Evolutionary conservation across 2,329 filamentous ascomycete genomes (phyloP).

Genomic region (Pseudogymnoascus sp.): DNA sequence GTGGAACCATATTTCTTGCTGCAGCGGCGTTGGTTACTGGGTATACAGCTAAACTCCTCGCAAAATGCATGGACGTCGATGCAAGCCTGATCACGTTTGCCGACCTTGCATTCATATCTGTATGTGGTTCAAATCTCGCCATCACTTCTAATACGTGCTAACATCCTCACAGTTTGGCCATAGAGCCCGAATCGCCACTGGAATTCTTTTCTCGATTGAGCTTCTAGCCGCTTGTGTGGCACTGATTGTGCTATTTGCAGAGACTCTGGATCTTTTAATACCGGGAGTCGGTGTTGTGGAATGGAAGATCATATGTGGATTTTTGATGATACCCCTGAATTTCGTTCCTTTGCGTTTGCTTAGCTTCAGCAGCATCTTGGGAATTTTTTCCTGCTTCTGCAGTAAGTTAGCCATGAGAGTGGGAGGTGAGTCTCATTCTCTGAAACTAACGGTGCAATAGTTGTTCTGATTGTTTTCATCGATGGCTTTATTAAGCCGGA

Average conservation of each 20-base stretch:
- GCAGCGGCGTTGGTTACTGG: slow-evolving; percentile 69
- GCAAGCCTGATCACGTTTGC: slow-evolving; percentile 85
- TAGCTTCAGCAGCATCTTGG: slow-evolving; percentile 84
- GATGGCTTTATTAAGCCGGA: slow-evolving; percentile 81
- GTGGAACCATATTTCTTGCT: slow-evolving; percentile 67
- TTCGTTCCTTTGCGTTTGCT: slow-evolving; percentile 77
- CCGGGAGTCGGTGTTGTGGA: slow-evolving; percentile 58
- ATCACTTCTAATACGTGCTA: background rate
- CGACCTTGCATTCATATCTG: slow-evolving; percentile 79
- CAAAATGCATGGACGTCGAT: slow-evolving; percentile 83
- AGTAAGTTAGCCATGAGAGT: slow-evolving; percentile 52
- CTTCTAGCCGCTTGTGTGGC: slow-evolving; percentile 83
- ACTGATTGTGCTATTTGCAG: slow-evolving; percentile 84
- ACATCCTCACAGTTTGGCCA: slow-evolving; percentile 54
- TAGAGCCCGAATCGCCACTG: slow-evolving; percentile 71
- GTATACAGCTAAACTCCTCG: slow-evolving; percentile 79
- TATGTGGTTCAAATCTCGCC: background rate
- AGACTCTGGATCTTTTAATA: slow-evolving; percentile 73
- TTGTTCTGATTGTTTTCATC: slow-evolving; percentile 73
- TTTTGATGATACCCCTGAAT: slow-evolving; percentile 72
- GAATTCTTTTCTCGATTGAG: slow-evolving; percentile 80
- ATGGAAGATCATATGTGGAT: slow-evolving; percentile 81
- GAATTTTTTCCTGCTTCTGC: slow-evolving; percentile 81
- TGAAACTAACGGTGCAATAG: slow-evolving; percentile 38
- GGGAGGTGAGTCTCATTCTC: slow-evolving; percentile 8